phyloP scores from a whole-genome alignment of 352 stramenopile genomes.

The Halophytophthora polymorphica region DNA sequence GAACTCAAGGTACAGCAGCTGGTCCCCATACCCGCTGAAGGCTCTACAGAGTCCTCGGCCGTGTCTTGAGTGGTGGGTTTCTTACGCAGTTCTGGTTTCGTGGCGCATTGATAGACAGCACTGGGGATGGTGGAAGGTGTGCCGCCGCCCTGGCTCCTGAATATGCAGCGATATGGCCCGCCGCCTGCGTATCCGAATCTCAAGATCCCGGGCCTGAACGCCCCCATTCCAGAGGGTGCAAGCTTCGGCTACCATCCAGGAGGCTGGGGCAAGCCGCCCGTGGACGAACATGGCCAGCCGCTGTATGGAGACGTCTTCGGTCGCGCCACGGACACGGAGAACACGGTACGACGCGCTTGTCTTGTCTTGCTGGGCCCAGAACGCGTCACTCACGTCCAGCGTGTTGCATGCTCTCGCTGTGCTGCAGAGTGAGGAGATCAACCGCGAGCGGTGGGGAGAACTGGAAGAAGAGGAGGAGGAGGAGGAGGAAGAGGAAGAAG shows the following conservation, averaged over 20 bases:
- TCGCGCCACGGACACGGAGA: constrained; percentile 34
- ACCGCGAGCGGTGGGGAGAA: constrained; percentile 69
- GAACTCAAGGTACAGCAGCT: constrained; percentile 47
- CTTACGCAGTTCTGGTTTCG: not conserved
- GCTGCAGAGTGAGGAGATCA: constrained; percentile 40
- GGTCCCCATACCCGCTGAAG: not conserved
- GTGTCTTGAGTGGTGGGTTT: too few relatives aligned
- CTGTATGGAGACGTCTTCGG: constrained; percentile 97
- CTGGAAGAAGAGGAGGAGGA: constrained; percentile 52
- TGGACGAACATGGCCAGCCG: constrained; percentile 94
- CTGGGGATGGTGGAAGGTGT: constrained; percentile 93
- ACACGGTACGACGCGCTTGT: constrained; percentile 17
- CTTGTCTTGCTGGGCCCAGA: too few relatives aligned
- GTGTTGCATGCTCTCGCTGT: not conserved
- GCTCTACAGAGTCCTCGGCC: constrained; percentile 1
- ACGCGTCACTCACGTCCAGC: too few relatives aligned
- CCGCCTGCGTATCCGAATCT: constrained; percentile 96
- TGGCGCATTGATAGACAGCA: constrained; percentile 47
- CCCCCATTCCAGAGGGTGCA: constrained; percentile 92
- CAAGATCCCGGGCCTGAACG: constrained; percentile 96
- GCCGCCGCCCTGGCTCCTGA: constrained; percentile 97
- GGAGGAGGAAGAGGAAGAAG: constrained; percentile 43
- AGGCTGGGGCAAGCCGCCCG: constrained; percentile 97
- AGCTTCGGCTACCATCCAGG: constrained; percentile 96
- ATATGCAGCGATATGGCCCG: constrained; percentile 98